Conservation (phyloP, 1,139 yeast genomes). For the Tardiomyces blankii region DNA sequence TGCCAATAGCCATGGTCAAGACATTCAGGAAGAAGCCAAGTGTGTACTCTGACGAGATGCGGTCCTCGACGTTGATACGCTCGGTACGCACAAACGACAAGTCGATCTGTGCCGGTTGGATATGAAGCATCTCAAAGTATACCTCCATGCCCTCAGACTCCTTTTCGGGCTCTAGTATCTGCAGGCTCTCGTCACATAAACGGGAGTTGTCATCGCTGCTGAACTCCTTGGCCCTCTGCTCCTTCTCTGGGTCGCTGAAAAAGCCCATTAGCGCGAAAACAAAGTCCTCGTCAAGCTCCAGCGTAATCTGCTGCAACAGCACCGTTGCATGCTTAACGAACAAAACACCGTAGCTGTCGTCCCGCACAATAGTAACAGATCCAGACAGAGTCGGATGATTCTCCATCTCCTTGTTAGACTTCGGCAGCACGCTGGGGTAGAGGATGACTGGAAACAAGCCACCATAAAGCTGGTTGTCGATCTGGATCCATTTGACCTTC, state of each 20-base stretch:
- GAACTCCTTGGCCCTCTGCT: constrained; percentile 39
- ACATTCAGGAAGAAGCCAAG: constrained; percentile 66
- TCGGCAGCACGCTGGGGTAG: constrained; percentile 89
- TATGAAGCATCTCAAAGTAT: constrained; percentile 84
- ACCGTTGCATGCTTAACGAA: constrained; percentile 88
- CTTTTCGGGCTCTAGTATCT: constrained; percentile 60
- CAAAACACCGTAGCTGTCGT: constrained; percentile 79
- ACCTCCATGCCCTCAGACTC: constrained; percentile 57
- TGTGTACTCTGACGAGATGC: constrained; percentile 49
- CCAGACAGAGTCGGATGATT: constrained; percentile 87
- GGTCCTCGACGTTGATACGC: constrained; percentile 50
- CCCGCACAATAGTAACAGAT: constrained; percentile 73
- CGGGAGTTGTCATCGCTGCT: constrained; percentile 17
- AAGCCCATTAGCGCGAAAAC: constrained; percentile 74
- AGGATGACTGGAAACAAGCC: constrained; percentile 79
- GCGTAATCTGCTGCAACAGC: constrained; percentile 78
- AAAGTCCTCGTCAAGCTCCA: constrained; percentile 92
- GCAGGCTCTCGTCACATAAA: constrained; percentile 51
- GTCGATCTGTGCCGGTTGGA: constrained; percentile 85
- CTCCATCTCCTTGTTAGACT: constrained; percentile 72
- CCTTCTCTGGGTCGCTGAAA: constrained; percentile 56
- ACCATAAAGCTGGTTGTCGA: constrained; percentile 86
- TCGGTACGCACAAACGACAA: constrained; percentile 90
- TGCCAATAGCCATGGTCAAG: constrained; percentile 93
- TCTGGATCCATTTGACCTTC: constrained; percentile 87